Evolutionary conservation across 2,329 filamentous ascomycete species (phyloP), one percentile per base, ranked within the genome.

Genomic region (Alternaria rosae): DNA sequence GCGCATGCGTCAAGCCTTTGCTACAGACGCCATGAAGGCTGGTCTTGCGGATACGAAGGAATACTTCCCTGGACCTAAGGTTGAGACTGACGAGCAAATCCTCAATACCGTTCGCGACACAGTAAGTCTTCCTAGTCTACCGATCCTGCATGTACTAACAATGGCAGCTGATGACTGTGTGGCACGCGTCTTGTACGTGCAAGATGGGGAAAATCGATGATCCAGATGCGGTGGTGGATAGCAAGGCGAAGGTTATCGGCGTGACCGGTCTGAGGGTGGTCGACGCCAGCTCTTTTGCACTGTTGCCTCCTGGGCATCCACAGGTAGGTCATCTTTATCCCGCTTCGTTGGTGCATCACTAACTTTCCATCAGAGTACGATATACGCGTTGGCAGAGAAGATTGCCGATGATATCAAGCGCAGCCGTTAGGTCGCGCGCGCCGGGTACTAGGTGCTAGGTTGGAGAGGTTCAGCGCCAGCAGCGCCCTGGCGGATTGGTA

Each of bases 251-350:
- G 23, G 79, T 81, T 0, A 71, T 75, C 57, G 78, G 78, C 3
- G 73, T 78, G 4, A 43, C 68, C 12, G 64, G 68, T 5, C 54
- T 80, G 58, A 62, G 79, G 32, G 75, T 80, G 5, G 74, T 80
- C 12, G 78, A 81, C 69, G 72, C 75, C 6, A 67, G 62, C 17
- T 65, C 68, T 20, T 74, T 80, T 32, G 65, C 77, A 0, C 63
- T 79, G 9, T 57, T 77, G n/a, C 77, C 77, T 23, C 78, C 78
- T 3, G 78, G 79, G 8, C 77, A 79, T 67, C 75, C 76, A 15
- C 58, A 61, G 53, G 53, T 53, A 25, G 13, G 5, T 15, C 6
- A 53, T 38, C 21, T 41, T 41, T 13, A 12, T 42, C 11, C n/a
- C n/a, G 6, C n/a, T 17, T 53, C 35, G 5, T 35, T 3, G 3